These are phyloP conservation scores for Hymenoscyphus salicellus DNA, from an alignment of 2,329 filamentous ascomycete species.

Conservation along the genomic window DNA sequence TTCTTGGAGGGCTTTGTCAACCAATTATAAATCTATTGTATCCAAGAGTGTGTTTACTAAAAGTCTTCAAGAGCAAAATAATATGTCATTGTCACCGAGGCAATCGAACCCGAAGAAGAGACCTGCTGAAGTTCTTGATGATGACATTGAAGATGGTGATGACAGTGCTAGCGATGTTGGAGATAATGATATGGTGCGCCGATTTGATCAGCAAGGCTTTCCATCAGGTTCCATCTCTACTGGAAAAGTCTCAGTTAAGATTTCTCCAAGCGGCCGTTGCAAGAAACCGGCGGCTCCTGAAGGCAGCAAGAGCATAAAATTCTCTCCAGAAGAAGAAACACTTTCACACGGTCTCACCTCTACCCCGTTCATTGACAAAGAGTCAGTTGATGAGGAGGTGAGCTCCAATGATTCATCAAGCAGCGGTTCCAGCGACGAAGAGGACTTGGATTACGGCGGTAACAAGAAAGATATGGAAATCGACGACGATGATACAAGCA, in stretches of 20 bases:
- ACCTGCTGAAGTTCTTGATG: constrained; percentile 16
- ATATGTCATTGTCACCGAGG: constrained; percentile 8
- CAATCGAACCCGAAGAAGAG: constrained; percentile 19
- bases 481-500: constrained; percentile 4
- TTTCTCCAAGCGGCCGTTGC: constrained; percentile 15
- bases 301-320: constrained; percentile 31
- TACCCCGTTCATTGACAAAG: constrained; percentile 32
- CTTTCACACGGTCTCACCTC: constrained; percentile 24
- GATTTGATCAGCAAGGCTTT: constrained; percentile 35
- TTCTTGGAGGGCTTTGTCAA: constrained; percentile 33
- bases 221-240: constrained; percentile 33
- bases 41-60: constrained; percentile 28
- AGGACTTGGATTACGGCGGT: background rate
- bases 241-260: constrained; percentile 30
- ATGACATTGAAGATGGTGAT: constrained; percentile 11
- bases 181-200: constrained; percentile 34
- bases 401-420: constrained; percentile 14
- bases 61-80: constrained; percentile 14
- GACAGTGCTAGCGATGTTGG: constrained; percentile 14
- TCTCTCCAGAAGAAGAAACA: constrained; percentile 17
- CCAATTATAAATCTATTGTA: constrained; percentile 29
- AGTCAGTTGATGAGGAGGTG: constrained; percentile 26
- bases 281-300: constrained; percentile 17
- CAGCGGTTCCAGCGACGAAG: constrained; percentile 14
- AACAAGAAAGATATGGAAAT: background rate